Evolutionary conservation across 2,329 filamentous ascomycete species (phyloP), one percentile per base, ranked within the genome.

Genomic region (Botrytis porri): DNA sequence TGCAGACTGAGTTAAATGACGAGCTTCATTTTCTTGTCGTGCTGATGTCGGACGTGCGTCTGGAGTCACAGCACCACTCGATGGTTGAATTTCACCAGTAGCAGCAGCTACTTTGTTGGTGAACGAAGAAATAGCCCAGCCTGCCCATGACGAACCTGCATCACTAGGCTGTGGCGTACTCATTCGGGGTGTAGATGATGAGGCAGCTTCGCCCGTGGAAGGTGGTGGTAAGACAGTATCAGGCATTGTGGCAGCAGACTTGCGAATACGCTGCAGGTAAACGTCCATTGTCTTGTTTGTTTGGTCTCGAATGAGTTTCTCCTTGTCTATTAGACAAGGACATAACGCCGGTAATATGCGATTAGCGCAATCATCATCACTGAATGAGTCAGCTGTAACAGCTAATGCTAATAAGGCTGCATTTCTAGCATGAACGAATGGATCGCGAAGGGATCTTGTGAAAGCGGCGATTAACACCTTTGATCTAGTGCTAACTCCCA

Each of bases 101-200:
- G 94, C 94, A 0, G 92, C 84, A 2, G 93, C 91, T 20, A 98
- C 82, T 79, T 97, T 98, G 83, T 98, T 98, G 2, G 96, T 98
- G 81, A 99, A 99, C 1, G 94, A 98, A 0, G 96, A 98, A 71
- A 99, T 98, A 1, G 96, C 96, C 96, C 96, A 99, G 20, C 96
- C 96, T 1, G 96, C 90, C 96, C 96, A 98, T 6, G 87, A 86
- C 4, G 90, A 90, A n/a, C 62, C 63, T 35, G 87, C 85, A 71
- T 91, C 87, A 57, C 87, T 88, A 2, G 87, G 84, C 74, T 94
- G 92, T 1, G 94, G 91, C 1, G 93, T 96, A 75, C 91, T 90
- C 86, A 97, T 96, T 48, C 93, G 89, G 1, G 93, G 91, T 0
- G 88, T 86, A 32, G 82, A 80, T 59, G 83, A 81, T 22, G 80